A percentile compares a stretch with the other conserved stretches of the same genome.
These are phyloP conservation scores for Aspergillus caelatus DNA, from an alignment of 2,329 filamentous ascomycete species.

Conservation along the genomic window DNA sequence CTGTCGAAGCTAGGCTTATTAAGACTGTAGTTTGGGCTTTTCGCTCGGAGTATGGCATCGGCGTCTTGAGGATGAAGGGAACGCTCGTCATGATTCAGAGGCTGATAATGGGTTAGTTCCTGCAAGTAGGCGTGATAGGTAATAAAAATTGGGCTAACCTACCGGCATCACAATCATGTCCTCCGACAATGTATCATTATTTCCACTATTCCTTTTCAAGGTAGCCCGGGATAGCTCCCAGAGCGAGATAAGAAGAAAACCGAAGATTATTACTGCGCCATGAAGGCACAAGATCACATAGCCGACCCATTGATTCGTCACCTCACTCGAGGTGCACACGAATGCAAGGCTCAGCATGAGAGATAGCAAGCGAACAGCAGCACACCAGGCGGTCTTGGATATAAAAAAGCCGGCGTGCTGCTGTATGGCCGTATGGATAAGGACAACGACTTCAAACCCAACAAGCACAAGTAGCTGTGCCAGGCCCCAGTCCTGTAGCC, in stretches of 20 bases:
- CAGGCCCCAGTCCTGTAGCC: conserved; percentile 1
- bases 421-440: neutral
- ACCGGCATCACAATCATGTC: neutral
- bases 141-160: neutral
- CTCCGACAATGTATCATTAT: neutral
- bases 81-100: neutral
- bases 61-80: neutral
- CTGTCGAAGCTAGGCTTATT: neutral
- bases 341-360: conserved; percentile 1
- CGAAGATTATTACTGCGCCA: conserved; percentile 5
- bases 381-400: conserved; percentile 4
- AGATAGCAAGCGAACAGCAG: conserved; percentile 1
- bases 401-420: neutral
- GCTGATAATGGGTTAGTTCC: neutral
- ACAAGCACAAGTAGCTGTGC: neutral
- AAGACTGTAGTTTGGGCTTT: neutral
- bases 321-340: neutral
- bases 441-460: neutral
- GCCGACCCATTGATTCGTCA: conserved; percentile 7
- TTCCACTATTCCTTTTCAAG: neutral
- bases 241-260: neutral
- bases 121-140: neutral
- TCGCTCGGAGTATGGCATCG: neutral
- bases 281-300: conserved; percentile 12
- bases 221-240: neutral